Evolutionary conservation across 352 stramenopile genomes (phyloP), one percentile per base, ranked within the genome.

Genomic region (Phytophthora boehmeriae): DNA sequence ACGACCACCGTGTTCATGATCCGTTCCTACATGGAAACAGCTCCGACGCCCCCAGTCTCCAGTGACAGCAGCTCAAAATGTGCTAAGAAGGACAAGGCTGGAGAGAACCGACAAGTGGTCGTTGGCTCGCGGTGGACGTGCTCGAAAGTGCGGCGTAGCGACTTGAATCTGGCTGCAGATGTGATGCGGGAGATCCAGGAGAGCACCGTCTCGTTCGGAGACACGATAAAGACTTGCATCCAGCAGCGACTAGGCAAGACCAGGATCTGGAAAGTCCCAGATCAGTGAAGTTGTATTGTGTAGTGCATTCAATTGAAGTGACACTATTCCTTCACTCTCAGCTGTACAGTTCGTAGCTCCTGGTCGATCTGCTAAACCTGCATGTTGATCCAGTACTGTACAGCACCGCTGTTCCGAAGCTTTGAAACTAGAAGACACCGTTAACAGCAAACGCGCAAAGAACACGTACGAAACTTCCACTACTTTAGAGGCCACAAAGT

Each of bases 401-500:
- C n/a, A 73, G 54, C 11, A 80, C 54, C 13, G 17, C 50, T 5
- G 65, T 68, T 6, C 36, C 39, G 16, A 82, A 70, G 42, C 52
- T 55, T n/a, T 59, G 63, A 52, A 83, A 75, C 16, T 66, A 86
- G 43, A 79, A 83, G 34, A 86, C 22, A 59, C 59, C 5, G 71
- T 79, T 47, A 82, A 86, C 20, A 86, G 8, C 25, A 79, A 42
- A 17, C 54, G 54, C n/a, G 34, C 43, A 23, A 65, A 51, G 43
- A 86, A 76, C 13, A 81, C 62, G 54, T 83, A 81, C 54, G 74
- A 72, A 46, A 83, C 75, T 72, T 98, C 91, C 20, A 76, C 68
- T 17, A 97, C 27, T n/a, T 75, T 89, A 38, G 80, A 81, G 2
- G 83, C 74, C 16, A 94, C 48, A 39, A 72, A 74, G 55, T 96